Conservation (phyloP, 2,329 filamentous ascomycete species). For the Colletotrichum chlorophyti region DNA sequence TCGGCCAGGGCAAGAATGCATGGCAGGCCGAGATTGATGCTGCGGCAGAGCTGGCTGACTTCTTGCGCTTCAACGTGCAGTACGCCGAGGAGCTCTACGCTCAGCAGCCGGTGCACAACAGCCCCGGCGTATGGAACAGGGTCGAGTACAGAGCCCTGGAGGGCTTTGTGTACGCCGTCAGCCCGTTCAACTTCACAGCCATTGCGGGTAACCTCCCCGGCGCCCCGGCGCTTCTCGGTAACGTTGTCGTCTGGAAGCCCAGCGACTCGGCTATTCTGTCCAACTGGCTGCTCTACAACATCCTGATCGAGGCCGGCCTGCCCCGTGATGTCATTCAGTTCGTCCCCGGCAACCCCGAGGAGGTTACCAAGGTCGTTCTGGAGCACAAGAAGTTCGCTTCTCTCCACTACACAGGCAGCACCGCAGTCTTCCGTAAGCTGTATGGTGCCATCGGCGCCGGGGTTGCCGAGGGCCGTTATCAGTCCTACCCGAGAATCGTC, state of each 20-base stretch:
- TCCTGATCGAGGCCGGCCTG: constrained; percentile 88
- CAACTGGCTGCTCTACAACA: constrained; percentile 89
- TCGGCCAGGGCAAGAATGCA: constrained; percentile 96
- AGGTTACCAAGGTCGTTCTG: constrained; percentile 81
- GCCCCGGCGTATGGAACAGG: constrained; percentile 88
- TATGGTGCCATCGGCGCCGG: constrained; percentile 86
- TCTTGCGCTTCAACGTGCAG: constrained; percentile 92
- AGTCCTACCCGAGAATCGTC: constrained; percentile 85
- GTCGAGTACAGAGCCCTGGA: constrained; percentile 89
- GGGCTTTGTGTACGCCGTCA: constrained; percentile 93
- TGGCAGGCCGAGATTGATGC: constrained; percentile 99
- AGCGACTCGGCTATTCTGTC: constrained; percentile 87
- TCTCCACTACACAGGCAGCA: constrained; percentile 96
- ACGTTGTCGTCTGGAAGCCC: constrained; percentile 98
- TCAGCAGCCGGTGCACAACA: constrained; percentile 85
- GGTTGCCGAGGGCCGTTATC: constrained; percentile 82
- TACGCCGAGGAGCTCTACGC: constrained; percentile 92
- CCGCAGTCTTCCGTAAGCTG: constrained; percentile 85
- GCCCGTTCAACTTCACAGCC: constrained; percentile 96
- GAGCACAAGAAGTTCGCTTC: constrained; percentile 82
- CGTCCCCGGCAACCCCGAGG: constrained; percentile 84
- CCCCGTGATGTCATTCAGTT: constrained; percentile 93
- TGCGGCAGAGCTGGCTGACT: constrained; percentile 90
- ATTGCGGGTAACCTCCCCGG: constrained; percentile 88
- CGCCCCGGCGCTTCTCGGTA: constrained; percentile 87